phyloP scores from a whole-genome alignment of 345 rosid genomes.

The Eucalyptus coolabah region DNA sequence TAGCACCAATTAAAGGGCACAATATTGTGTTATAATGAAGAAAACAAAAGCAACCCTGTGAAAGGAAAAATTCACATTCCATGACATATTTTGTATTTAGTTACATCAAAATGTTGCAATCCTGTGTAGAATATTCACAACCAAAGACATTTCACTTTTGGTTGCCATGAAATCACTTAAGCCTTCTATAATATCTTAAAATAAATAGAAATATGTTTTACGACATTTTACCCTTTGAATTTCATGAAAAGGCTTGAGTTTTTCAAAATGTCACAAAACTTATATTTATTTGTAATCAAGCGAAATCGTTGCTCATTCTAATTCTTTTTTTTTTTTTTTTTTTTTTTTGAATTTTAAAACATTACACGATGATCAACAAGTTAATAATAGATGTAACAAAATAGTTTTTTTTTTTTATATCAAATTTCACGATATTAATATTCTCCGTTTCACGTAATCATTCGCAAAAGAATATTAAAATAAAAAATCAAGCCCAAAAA shows the following conservation, averaged over 20 bases:
- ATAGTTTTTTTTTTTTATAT: neutral
- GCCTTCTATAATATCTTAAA: neutral
- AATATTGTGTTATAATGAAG: fast-evolving
- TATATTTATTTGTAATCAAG: neutral
- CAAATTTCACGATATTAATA: neutral
- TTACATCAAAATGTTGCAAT: neutral
- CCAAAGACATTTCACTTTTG: neutral
- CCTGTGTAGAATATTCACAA: neutral
- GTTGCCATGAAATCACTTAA: neutral
- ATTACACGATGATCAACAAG: too few relatives aligned
- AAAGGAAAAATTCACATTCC: neutral
- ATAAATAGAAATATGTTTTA: neutral
- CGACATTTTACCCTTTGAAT: fast-evolving
- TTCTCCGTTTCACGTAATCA: neutral
- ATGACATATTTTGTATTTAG: neutral
- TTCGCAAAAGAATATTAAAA: neutral
- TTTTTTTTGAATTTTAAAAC: neutral
- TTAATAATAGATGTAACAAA: neutral
- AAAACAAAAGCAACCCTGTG: neutral
- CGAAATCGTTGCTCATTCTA: neutral
- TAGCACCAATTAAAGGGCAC: neutral
- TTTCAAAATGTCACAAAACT: neutral
- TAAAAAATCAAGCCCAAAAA: neutral
- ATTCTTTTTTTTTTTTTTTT: neutral
- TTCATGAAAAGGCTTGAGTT: neutral